Evolutionary conservation across 345 rosid species (phyloP), one percentile per base, ranked within the genome.

Genomic region (Mercurialis annua): DNA sequence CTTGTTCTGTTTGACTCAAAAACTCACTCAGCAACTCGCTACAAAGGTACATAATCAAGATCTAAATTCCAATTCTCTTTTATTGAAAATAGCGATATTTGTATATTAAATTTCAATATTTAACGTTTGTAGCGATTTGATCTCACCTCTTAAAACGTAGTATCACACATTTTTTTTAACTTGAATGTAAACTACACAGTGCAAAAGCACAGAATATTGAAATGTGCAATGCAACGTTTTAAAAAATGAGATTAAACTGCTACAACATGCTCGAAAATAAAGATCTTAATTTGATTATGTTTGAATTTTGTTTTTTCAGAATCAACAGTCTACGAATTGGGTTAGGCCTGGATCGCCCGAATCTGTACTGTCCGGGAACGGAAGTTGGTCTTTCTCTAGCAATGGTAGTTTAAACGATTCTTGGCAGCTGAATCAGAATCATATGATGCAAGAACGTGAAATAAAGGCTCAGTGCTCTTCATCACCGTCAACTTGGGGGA

Each of bases 351-450:
- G 63, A 58, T 71, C 76, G 7, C 80, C 80, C 1, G 65, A 76
- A 44, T 76, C 80, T 49, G 63, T 69, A 1, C 76, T 76, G 46
- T 27, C 65, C 48, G 80, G 73, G 31, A n/a, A 38, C 12, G 67
- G 76, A 10, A 62, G 76, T 64, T 66, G 65, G 76, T 62, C 76
- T 1, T 54, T 36, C 0, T 76, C 80, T 0, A 62, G 80, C 68
- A 67, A 71, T 61, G 79, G 76, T 30, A 71, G 76, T 56, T 65
- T 71, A 33, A 72, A 48, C 58, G 64, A 76, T 58, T 29, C 34
- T n/a, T 21, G 72, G 1, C 70, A 21, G 9, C 10, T 61, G 10
- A 69, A 34, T 59, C 79, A 66, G 74, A 10, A 40, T 31, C 62
- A 34, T 4, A 43, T 26, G 55, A 65, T 48, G 47, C 73, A 66